Percentiles rank a stretch among this genome's conserved stretches.
Evolutionary conservation across 1,139 yeast species (phyloP).

Genomic region (Hemisphaericaspora lyxosophila): DNA sequence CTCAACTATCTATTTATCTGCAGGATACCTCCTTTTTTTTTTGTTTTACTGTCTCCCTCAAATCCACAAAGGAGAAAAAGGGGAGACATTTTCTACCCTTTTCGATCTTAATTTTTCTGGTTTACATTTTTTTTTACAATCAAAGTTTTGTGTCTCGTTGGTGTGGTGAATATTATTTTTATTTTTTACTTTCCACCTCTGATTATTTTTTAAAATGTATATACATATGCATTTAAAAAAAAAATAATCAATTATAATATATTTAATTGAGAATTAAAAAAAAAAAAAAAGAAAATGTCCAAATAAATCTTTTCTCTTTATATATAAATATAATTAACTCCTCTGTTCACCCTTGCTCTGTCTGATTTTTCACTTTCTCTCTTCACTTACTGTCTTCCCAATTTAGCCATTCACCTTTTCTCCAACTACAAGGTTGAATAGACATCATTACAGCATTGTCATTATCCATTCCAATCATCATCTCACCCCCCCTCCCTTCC

Average conservation of each 20-base stretch:
- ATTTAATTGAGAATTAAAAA: neutral
- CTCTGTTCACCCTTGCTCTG: neutral
- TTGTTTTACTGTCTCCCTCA: conserved; percentile 1
- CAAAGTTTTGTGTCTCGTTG: conserved; percentile 1
- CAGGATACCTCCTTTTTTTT: conserved; percentile 1
- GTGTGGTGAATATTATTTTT: conserved; percentile 1
- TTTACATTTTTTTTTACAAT: conserved; percentile 2
- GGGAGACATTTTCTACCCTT: conserved; percentile 1
- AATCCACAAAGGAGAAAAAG: neutral
- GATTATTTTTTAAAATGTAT: neutral
- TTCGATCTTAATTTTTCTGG: neutral
- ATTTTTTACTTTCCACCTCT: neutral
- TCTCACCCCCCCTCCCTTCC: too few species aligned
- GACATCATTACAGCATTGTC: neutral
- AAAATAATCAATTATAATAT: neutral
- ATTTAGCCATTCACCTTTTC: neutral
- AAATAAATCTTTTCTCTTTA: too few species aligned
- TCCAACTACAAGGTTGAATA: neutral
- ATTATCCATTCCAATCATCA: too few species aligned
- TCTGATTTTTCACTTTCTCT: neutral
- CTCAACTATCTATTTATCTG: neutral
- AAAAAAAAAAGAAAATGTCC: neutral
- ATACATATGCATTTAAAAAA: neutral
- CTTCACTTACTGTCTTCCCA: too few species aligned
- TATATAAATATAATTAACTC: neutral